Percentiles rank a stretch among this genome's conserved stretches.
phyloP scores from a whole-genome alignment of 2,329 filamentous ascomycete genomes.

The Epicoccum sorghinum region DNA sequence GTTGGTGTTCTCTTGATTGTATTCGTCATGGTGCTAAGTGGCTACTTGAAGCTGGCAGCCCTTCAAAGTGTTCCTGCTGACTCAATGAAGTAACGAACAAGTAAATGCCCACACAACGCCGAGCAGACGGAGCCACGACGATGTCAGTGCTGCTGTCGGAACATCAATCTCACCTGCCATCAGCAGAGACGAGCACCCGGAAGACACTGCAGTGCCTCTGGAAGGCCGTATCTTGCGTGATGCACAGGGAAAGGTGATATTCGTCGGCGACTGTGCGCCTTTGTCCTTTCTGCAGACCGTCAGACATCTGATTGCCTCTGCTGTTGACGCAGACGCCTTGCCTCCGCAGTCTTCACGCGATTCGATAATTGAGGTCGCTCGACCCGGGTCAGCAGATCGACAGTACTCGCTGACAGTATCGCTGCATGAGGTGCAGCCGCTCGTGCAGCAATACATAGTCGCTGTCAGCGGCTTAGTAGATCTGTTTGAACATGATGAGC shows the following conservation, averaged over 20 bases:
- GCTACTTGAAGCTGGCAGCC: not conserved
- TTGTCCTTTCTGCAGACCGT: slow-evolving; percentile 61
- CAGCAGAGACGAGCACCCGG: slow-evolving; percentile 45
- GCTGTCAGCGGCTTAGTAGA: slow-evolving; percentile 58
- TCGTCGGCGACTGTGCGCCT: slow-evolving; percentile 61
- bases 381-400: slow-evolving; percentile 24
- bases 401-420: slow-evolving; percentile 32
- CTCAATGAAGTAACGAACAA: slow-evolving; percentile 3
- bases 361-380: slow-evolving; percentile 42
- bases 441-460: slow-evolving; percentile 51
- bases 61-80: not conserved
- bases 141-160: slow-evolving; percentile 1
- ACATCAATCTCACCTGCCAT: slow-evolving; percentile 30
- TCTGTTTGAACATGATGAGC: slow-evolving; percentile 52
- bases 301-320: slow-evolving; percentile 55
- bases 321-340: slow-evolving; percentile 31
- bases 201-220: slow-evolving; percentile 51
- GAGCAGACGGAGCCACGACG: slow-evolving; percentile 11
- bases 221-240: slow-evolving; percentile 57
- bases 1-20: too few species aligned
- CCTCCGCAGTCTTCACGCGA: slow-evolving; percentile 34
- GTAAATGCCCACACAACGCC: slow-evolving; percentile 6
- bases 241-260: slow-evolving; percentile 60
- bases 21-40: too few species aligned
- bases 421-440: slow-evolving; percentile 36